Evolutionary conservation across 2,329 filamentous ascomycete species (phyloP).

Genomic region (Talaromyces marneffei): DNA sequence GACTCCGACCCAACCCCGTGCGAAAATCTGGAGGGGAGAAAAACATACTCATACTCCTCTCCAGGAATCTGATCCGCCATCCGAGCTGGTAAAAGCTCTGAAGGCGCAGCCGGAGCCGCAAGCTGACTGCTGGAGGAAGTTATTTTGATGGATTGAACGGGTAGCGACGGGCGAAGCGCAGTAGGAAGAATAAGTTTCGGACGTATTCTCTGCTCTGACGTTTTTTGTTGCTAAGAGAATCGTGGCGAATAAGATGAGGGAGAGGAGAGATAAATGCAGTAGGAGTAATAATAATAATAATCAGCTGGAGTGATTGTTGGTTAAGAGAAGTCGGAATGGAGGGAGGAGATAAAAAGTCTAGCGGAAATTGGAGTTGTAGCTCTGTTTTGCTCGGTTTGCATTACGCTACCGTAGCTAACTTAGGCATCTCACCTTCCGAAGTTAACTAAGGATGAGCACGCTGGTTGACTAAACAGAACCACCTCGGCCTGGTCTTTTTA

Average conservation of each 20-base stretch:
- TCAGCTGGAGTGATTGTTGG: background rate
- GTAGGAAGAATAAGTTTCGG: background rate
- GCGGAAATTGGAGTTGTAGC: background rate
- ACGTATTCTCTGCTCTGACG: background rate
- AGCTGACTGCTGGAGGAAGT: conserved; percentile 6
- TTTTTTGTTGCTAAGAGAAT: background rate
- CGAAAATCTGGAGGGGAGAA: background rate
- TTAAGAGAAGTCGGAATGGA: background rate
- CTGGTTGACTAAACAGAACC: conserved; percentile 1
- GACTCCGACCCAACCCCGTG: background rate
- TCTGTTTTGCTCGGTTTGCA: conserved; percentile 4
- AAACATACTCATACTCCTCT: conserved; percentile 42
- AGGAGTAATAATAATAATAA: background rate
- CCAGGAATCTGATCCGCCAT: conserved; percentile 41
- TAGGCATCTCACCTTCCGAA: background rate
- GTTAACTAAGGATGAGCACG: background rate
- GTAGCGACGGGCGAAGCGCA: background rate
- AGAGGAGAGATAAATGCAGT: background rate
- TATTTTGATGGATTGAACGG: conserved; percentile 2
- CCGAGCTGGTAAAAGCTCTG: conserved; percentile 23
- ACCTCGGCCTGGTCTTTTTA: background rate
- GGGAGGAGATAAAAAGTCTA: background rate
- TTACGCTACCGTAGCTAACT: too few species aligned
- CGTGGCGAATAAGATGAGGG: background rate
- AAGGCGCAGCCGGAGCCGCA: conserved; percentile 31